Evolutionary conservation across 108 stramenopile genomes (phyloP).

Genomic region (Nitzschia sp.): DNA sequence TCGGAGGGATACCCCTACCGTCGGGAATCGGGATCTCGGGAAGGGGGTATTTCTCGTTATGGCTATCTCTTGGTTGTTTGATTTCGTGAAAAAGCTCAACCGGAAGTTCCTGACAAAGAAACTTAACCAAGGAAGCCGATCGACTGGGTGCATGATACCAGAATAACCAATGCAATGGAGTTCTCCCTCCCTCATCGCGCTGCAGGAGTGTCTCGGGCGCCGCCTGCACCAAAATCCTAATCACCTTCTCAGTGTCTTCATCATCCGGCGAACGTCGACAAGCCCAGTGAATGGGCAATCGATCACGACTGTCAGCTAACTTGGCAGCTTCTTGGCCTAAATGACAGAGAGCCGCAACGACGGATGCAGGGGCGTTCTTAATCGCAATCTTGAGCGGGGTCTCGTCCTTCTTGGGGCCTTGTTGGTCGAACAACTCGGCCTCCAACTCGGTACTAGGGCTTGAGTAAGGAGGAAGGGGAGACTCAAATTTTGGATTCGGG

Average conservation of each 20-base stretch:
- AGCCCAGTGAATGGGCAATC: constrained; percentile 45
- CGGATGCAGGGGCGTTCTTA: constrained; percentile 30
- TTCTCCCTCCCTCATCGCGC: constrained; percentile 54
- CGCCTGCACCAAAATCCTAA: constrained; percentile 37
- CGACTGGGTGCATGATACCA: constrained; percentile 50
- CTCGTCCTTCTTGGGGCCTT: constrained; percentile 34
- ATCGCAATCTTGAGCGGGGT: constrained; percentile 38
- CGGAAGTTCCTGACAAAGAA: constrained; percentile 35
- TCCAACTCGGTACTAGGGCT: constrained; percentile 38
- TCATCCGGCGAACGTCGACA: constrained; percentile 38
- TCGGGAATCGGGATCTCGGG: constrained; percentile 37
- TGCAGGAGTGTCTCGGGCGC: constrained; percentile 42
- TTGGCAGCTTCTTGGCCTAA: constrained; percentile 41
- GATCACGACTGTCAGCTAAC: constrained; percentile 34
- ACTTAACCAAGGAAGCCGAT: constrained; percentile 37
- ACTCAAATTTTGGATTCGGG: constrained; percentile 34
- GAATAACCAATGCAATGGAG: constrained; percentile 72
- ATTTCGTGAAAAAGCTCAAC: constrained; percentile 16
- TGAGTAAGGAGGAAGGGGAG: constrained; percentile 41
- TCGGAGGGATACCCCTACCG: constrained; percentile 29
- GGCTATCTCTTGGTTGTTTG: constrained; percentile 22
- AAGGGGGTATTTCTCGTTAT: constrained; percentile 29
- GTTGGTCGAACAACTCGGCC: constrained; percentile 33
- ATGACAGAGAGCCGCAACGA: constrained; percentile 59
- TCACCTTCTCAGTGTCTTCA: constrained; percentile 30